Evolutionary conservation across 2,329 filamentous ascomycete genomes (phyloP), one percentile per base, ranked within the genome.

Genomic region (Onygena corvina): DNA sequence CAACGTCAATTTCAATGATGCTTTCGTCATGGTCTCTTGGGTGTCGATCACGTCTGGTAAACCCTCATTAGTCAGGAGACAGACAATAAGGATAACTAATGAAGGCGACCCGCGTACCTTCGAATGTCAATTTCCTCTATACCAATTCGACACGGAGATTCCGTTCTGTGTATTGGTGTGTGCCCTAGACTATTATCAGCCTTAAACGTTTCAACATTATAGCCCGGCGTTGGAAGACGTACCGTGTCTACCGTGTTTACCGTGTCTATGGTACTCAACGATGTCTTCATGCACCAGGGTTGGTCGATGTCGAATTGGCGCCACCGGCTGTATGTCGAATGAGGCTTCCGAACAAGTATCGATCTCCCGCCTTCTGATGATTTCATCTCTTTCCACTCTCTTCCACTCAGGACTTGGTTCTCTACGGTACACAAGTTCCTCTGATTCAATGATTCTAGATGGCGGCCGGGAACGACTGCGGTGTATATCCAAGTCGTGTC

Each of bases 161-260:
- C 58, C n/a, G 60, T 58, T 42, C 55, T 59, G 8, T 61, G 60
- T 45, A 56, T 57, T 27, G 55, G 55, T 31, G 60, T 57, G 36
- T 54, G 64, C 16, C 59, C 64, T 65, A 42, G 27, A 21, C 31
- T 5, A 7, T 14, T 31, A 18, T 46, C 20, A 46, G 30, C 14
- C 16, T 30, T n/a, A 30, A 11, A n/a, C 7, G 20, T 14, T 29
- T n/a, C n/a, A n/a, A n/a, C n/a, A n/a, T n/a, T n/a, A n/a, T n/a
- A n/a, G n/a, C n/a, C n/a, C n/a, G n/a, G 48, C 66, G 65, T 61
- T 61, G 11, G 9, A n/a, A 5, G 4, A 35, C 57, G 48, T 56
- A 86, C 85, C 88, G 67, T 94, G 86, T 61, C 94, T 85, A 58
- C 93, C 83, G 61, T 90, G 86, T 61, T 94, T 85, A 58, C 93